Evolutionary conservation across 495 filamentous ascomycete species (phyloP), one percentile per base, ranked within the genome.

Genomic region (Hamigera avellanea): DNA sequence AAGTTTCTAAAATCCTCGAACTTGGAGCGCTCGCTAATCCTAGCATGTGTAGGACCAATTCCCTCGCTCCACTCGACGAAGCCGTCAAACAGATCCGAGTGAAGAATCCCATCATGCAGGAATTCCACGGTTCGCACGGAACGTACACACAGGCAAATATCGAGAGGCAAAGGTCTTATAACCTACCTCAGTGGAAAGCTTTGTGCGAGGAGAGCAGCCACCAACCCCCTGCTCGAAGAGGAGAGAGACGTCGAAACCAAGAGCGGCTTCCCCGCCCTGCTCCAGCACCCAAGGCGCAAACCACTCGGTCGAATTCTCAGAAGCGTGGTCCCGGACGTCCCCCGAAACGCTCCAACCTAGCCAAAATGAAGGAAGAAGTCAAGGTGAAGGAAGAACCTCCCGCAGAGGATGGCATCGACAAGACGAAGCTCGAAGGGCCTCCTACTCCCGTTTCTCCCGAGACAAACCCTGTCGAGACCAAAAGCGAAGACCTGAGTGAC

Each of bases 91-190:
- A 80, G 35, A 83, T 98, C 52, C 80, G 78, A 41, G 86, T 95
- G 47, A 91, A 86, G 66, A 93, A 96, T 44, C 91, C 91, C 8
- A 96, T 98, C 55, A 91, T 83, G 51, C 91, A 98, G 52, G 91
- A 98, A 46, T 96, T 96, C 53, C 85, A 86, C 67, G 93, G 89
- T 8, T 83, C 78, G 34, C 81, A 88, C 48, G 91, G 93, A 18
- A 89, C 81, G 21, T 98, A 94, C 52, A 87, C 88, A 17, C 93
- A 96, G 47, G 82, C 86, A 49, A 98, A 98, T 49, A 84, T 96
- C 21, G 81, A 95, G 52, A 88, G 93, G 56, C 85, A 93, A 57
- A 72, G 93, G 56, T 84, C 84, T 16, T 98, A 96, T 62, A 98
- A 94, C 52, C 67, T 98, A 6, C 89, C 89, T 1, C 86, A 96